Evolutionary conservation across 306 rosid genomes (phyloP).

Genomic region (Erythrophleum fordii): DNA sequence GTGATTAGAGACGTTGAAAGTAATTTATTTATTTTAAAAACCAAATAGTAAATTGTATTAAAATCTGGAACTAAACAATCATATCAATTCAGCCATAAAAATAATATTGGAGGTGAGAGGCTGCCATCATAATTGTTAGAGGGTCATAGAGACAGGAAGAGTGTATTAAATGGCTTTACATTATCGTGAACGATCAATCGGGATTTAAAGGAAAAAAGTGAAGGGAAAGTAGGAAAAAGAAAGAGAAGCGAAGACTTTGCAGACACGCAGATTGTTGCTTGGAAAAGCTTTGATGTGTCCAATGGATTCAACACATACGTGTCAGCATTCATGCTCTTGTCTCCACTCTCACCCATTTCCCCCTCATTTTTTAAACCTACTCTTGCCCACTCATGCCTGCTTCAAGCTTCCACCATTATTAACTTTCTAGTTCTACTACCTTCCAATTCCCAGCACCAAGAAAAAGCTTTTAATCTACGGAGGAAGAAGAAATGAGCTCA

Average conservation of each 20-base stretch:
- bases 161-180: conserved; percentile 9
- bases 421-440: background rate
- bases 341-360: conserved; percentile 32
- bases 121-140: background rate
- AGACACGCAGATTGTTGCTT: conserved; percentile 25
- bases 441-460: background rate
- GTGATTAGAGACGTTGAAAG: background rate
- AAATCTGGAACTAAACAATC: background rate
- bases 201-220: background rate
- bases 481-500: background rate
- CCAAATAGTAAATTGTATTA: no score
- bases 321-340: conserved; percentile 46
- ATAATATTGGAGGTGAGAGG: background rate
- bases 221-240: background rate
- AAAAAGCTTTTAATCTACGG: conserved; percentile 29
- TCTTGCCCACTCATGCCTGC: background rate
- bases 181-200: background rate
- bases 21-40: no score
- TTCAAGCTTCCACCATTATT: conserved; percentile 11
- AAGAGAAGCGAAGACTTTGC: background rate
- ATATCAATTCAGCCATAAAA: background rate
- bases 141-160: background rate
- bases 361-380: conserved; percentile 2
- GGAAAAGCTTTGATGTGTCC: conserved; percentile 56
- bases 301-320: conserved; percentile 47